Evolutionary conservation across 441 rosid genomes (phyloP), one percentile per base, ranked within the genome.

Genomic region (Biscutella auriculata): DNA sequence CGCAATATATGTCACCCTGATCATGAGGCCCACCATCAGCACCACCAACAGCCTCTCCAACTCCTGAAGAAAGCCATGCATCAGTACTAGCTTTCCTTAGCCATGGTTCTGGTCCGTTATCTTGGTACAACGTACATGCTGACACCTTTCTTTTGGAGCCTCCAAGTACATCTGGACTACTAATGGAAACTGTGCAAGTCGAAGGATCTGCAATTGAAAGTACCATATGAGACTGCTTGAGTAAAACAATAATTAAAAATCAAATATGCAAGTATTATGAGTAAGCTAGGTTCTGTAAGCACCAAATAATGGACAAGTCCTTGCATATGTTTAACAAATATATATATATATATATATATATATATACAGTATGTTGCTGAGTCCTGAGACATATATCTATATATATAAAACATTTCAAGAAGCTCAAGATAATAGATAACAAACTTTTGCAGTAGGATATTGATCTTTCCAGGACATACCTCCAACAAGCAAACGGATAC

Each of bases 91-190:
- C 80, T 82, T 89, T 93, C 65, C 95, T 77, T 39, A 93, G 85
- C 99, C 97, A 89, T 58, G 96, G 89, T 54, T 87, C 94, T 53
- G 93, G 89, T 71, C 97, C 99, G 63, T 75, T 85, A 74, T 93
- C 99, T 69, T 87, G 91, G 81, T 87, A 87, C 65, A 93, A 73
- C 44, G 97, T 77, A 77, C 97, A 93, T 36, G 97, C 91, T 63
- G 93, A 77, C 54, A 93, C 78, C 56, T 73, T 66, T 65, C 73
- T 74, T 73, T 73, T 81, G 16, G 79, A 80, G 74, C 82, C 76
- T 54, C 82, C 88, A 72, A 82, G 80, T 65, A 85, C 74, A 65
- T 80, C 63, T 59, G 87, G 89, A 68, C 79, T 75, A 67, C 75
- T 77, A 67, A 81, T 67, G 57, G 97, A 84, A 73, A 94, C 83